phyloP scores from a whole-genome alignment of 2,329 filamentous ascomycete species.

The Exophiala viscosa region DNA sequence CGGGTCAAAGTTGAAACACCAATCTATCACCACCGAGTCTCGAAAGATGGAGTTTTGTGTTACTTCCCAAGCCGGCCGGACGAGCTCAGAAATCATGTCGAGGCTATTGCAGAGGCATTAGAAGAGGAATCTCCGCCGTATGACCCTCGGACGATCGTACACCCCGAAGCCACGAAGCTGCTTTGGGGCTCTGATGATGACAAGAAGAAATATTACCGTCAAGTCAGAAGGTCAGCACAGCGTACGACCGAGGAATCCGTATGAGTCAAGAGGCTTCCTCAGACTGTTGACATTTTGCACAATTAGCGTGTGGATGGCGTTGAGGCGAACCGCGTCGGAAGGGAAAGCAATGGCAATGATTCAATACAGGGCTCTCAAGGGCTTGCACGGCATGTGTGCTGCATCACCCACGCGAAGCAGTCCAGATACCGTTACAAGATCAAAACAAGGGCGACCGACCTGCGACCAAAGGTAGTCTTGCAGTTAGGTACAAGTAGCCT shows the following conservation, averaged over 20 bases:
- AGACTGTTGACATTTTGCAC: neutral
- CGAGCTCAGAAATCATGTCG: slow-evolving; percentile 77
- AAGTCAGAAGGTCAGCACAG: slow-evolving; percentile 45
- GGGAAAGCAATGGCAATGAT: too few relatives aligned
- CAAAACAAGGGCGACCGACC: too few relatives aligned
- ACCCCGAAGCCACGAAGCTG: slow-evolving; percentile 78
- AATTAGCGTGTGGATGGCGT: neutral
- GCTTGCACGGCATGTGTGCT: too few relatives aligned
- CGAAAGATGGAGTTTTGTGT: slow-evolving; percentile 74
- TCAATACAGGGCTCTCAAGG: too few relatives aligned
- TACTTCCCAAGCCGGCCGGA: slow-evolving; percentile 68
- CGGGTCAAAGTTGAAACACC: slow-evolving; percentile 74
- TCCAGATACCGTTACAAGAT: too few relatives aligned
- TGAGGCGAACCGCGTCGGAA: neutral
- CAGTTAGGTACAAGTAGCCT: too few relatives aligned
- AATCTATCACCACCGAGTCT: slow-evolving; percentile 85
- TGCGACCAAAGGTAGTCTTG: too few relatives aligned
- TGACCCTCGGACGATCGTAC: slow-evolving; percentile 82
- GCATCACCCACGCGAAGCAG: too few relatives aligned
- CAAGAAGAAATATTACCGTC: slow-evolving; percentile 78
- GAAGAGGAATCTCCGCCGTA: slow-evolving; percentile 86
- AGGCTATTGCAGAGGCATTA: slow-evolving; percentile 74
- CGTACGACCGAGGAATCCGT: slow-evolving; percentile 13
- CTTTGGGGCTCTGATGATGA: slow-evolving; percentile 80
- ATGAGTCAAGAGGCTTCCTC: neutral